Percentiles rank a stretch among this genome's conserved stretches.
phyloP scores from a whole-genome alignment of 768 basidiomycete species.

The Stropharia rugosoannulata region DNA sequence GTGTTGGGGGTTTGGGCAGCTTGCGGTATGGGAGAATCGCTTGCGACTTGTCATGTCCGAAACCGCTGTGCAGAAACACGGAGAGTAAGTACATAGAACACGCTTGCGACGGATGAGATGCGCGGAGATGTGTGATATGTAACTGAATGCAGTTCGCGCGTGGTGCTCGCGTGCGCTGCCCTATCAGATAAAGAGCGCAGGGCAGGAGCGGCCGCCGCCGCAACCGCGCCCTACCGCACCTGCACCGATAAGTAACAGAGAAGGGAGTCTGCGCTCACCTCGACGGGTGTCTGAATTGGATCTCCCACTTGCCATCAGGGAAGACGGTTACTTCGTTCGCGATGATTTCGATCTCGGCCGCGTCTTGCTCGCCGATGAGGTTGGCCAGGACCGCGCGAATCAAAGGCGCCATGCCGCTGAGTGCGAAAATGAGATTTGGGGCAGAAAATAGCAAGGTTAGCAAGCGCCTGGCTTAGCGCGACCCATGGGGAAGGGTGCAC shows the following conservation, averaged over 20 bases:
- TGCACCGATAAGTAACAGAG: not conserved
- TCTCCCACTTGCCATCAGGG: constrained; percentile 71
- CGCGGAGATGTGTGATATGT: no score
- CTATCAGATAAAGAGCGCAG: no score
- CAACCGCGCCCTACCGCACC: no score
- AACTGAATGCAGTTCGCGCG: no score
- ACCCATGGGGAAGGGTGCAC: constrained; percentile 1
- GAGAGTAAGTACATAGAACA: not conserved
- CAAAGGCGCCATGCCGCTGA: constrained; percentile 89
- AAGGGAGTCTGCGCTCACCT: constrained; percentile 43
- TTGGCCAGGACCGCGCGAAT: constrained; percentile 90
- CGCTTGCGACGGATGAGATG: no score
- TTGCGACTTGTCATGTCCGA: constrained; percentile 95
- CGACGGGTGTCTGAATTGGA: constrained; percentile 86
- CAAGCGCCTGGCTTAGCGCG: not conserved
- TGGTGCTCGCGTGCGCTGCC: no score
- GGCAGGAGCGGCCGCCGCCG: no score
- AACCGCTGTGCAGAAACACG: constrained; percentile 48
- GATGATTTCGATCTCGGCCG: constrained; percentile 83
- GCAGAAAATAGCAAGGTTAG: not conserved
- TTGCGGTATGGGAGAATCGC: constrained; percentile 90
- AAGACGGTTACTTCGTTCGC: constrained; percentile 83
- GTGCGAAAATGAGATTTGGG: not conserved
- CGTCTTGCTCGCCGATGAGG: constrained; percentile 71
- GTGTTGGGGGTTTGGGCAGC: constrained; percentile 65